Conservation (phyloP, 139 green algal species). For the Picochlorum sp. region DNA sequence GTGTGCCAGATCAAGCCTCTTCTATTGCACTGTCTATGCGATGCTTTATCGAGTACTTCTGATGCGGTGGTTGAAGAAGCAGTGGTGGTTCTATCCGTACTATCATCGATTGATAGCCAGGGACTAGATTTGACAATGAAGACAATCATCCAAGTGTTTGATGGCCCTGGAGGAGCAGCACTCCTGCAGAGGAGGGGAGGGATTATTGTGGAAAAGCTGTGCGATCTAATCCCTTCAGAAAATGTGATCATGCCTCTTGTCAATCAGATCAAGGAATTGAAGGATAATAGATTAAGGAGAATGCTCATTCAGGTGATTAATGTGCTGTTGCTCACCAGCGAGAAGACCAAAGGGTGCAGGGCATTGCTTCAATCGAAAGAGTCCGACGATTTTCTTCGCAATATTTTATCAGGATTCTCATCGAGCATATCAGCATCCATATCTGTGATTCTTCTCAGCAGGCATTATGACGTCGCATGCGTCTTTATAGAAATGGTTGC, state of each 20-base stretch:
- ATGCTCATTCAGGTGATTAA: slow-evolving; percentile 81
- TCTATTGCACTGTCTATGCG: slow-evolving; percentile 62
- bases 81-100: slow-evolving; percentile 24
- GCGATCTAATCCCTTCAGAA: slow-evolving; percentile 18
- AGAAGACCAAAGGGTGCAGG: slow-evolving; percentile 46
- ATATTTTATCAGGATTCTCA: slow-evolving; percentile 75
- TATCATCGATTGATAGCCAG: neutral
- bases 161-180: slow-evolving; percentile 21
- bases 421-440: slow-evolving; percentile 70
- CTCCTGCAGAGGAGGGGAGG: slow-evolving; percentile 58
- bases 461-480: slow-evolving; percentile 53
- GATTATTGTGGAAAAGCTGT: slow-evolving; percentile 52
- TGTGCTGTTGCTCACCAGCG: slow-evolving; percentile 85
- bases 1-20: neutral
- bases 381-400: slow-evolving; percentile 44
- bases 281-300: slow-evolving; percentile 69
- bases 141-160: slow-evolving; percentile 28
- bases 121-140: neutral
- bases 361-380: neutral
- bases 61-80: slow-evolving; percentile 51
- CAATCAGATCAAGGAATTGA: slow-evolving; percentile 48
- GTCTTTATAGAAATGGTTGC: slow-evolving; percentile 46
- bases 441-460: slow-evolving; percentile 73
- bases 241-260: slow-evolving; percentile 42
- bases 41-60: slow-evolving; percentile 27